Base-by-base conservation (phyloP, 768 basidiomycete species). In the Lentinus brumalis region DNA sequence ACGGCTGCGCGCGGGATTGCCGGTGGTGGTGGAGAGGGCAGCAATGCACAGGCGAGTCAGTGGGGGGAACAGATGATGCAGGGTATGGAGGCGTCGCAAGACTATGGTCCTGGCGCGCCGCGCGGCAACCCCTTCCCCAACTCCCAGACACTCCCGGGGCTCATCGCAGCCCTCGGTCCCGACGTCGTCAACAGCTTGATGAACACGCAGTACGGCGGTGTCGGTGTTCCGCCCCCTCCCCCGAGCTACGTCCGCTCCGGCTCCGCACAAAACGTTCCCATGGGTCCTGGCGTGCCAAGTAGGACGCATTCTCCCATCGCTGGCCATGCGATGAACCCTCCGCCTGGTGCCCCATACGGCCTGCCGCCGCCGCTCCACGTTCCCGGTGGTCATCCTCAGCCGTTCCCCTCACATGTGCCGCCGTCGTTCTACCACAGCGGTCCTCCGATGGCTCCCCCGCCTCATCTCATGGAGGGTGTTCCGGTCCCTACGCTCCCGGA, bases 241-340 rank as follows among this genome's bases (percentile, higher is more conserved):
- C 77, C 77, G 47, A 76, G 82, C 70, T 88, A 88, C 73, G 76
- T 87, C 65, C 81, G 87, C 66, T 83, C 87, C 26, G 80, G 85
- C 58, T 87, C 68, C 38, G 68, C 70, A 5, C 66, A 60, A 45
- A 60, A 57, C 50, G 39, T 57, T 6, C 31, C 57, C 42, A 44
- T 47, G 18, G 60, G 61, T 5, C 57, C 51, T 8, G 65, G 66
- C 15, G 85, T 84, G 29, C 89, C 89, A 5, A 90, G 86, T 72
- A 77, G 88, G 66, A 87, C 88, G 53, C 88, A 91, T 71, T 89
- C 88, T 47, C 89, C 88, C 50, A 72, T 86, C 68, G 69, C 68
- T 1, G 82, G 81, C 54, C 85, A 81, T 64, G 79, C 78, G 58
- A 70, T 76, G 57, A 60, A 56, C 39, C 67, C 71, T 56, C 74